Conservation (phyloP, 2,329 filamentous ascomycete genomes). For the Biscogniauxia mediterranea region DNA sequence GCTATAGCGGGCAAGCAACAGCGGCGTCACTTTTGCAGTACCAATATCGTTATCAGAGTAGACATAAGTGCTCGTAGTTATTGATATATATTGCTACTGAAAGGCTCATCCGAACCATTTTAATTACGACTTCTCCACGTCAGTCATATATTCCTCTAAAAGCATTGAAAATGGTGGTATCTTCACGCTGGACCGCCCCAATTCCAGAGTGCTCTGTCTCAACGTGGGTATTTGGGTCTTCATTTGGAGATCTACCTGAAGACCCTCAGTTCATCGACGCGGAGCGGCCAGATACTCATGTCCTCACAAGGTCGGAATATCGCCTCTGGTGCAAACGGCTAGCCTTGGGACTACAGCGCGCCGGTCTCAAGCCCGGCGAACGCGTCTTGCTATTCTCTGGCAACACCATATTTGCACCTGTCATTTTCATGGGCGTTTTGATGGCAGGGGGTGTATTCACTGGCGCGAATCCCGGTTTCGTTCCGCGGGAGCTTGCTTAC, state of each 20-base stretch:
- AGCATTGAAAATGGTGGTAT: constrained; percentile 41
- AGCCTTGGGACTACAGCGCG: constrained; percentile 62
- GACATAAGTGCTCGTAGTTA: no score
- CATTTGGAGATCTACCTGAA: constrained; percentile 42
- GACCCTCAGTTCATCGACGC: constrained; percentile 60
- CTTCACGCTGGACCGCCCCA: constrained; percentile 44
- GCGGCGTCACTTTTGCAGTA: no score
- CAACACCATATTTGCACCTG: constrained; percentile 72
- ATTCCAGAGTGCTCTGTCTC: constrained; percentile 51
- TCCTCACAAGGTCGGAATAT: constrained; percentile 61
- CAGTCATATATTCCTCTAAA: no score
- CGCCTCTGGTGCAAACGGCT: constrained; percentile 71
- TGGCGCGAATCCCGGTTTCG: constrained; percentile 70
- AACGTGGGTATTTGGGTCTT: constrained; percentile 55
- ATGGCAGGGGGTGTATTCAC: constrained; percentile 80
- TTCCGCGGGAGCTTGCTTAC: constrained; percentile 69
- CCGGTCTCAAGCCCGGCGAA: constrained; percentile 65
- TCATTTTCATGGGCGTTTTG: constrained; percentile 67
- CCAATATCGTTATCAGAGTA: no score
- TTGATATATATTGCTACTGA: no score
- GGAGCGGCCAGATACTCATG: constrained; percentile 63
- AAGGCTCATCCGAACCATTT: no score
- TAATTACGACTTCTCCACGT: no score
- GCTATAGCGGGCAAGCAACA: no score
- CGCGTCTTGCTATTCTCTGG: constrained; percentile 71